Evolutionary conservation across 75 land plant species (phyloP).

Genomic region (Larix kaempferi): DNA sequence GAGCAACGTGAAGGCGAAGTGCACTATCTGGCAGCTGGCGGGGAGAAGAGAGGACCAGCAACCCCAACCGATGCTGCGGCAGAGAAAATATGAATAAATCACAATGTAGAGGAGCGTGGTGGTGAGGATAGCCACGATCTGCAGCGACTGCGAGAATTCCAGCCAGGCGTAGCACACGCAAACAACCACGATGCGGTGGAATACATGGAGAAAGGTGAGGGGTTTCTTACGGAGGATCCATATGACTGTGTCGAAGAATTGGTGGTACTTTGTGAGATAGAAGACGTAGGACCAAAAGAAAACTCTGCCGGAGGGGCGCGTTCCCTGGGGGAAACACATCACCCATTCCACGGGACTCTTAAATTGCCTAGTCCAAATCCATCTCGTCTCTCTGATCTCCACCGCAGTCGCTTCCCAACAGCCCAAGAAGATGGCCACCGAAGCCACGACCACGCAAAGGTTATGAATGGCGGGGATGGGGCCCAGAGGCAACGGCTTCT

Average conservation of each 20-base stretch:
- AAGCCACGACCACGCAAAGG: slow-evolving; percentile 44
- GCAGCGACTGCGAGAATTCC: slow-evolving; percentile 28
- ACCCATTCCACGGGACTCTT: slow-evolving; percentile 13
- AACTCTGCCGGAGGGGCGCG: slow-evolving; percentile 27
- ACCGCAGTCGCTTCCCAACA: slow-evolving; percentile 43
- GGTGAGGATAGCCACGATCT: slow-evolving; percentile 16
- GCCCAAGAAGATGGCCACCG: slow-evolving; percentile 57
- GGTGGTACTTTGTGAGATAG: slow-evolving; percentile 35
- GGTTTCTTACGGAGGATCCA: slow-evolving; percentile 19
- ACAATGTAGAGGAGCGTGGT: too few relatives aligned
- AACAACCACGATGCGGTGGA: slow-evolving; percentile 23
- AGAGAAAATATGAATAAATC: too few relatives aligned
- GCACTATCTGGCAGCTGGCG: slow-evolving; percentile 38
- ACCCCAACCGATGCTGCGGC: too few relatives aligned
- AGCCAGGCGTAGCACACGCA: slow-evolving; percentile 42
- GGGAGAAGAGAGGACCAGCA: too few relatives aligned
- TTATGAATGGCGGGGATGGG: slow-evolving; percentile 67
- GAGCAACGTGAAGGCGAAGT: slow-evolving; percentile 37
- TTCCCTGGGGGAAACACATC: slow-evolving; percentile 37
- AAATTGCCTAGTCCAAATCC: slow-evolving; percentile 42
- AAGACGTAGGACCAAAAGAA: slow-evolving; percentile 44
- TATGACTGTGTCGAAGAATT: slow-evolving; percentile 30
- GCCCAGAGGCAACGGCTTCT: slow-evolving; percentile 59
- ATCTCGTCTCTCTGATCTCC: slow-evolving; percentile 73
- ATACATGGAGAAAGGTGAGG: slow-evolving; percentile 27